Conservation (phyloP, 192 early-diverging fungal species). For the Tieghemiomyces parasiticus region DNA sequence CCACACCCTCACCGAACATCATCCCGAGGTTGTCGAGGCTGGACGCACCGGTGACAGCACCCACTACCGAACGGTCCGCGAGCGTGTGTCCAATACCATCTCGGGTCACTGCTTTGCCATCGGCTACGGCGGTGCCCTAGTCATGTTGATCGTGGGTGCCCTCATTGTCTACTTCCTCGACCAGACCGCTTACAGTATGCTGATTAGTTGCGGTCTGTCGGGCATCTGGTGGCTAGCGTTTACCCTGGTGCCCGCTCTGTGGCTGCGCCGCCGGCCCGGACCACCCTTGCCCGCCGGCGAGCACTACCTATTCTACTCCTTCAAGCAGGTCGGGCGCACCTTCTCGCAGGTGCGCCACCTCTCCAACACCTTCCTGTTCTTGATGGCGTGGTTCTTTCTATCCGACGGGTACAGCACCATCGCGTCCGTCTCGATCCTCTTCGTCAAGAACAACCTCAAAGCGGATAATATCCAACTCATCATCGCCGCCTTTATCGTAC, state of each 20-base stretch:
- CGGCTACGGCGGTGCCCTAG: slow-evolving; percentile 29
- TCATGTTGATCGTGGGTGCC: slow-evolving; percentile 26
- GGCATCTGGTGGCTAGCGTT: slow-evolving; percentile 33
- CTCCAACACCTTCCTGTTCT: slow-evolving; percentile 39
- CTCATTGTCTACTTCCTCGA: slow-evolving; percentile 22
- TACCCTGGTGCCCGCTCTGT: slow-evolving; percentile 22
- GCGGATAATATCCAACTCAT: slow-evolving; percentile 29
- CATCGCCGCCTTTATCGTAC: slow-evolving; percentile 38
- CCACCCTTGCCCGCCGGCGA: slow-evolving; percentile 24
- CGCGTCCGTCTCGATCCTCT: slow-evolving; percentile 37
- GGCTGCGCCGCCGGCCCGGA: slow-evolving; percentile 22
- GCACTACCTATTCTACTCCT: slow-evolving; percentile 27
- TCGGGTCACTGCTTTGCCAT: slow-evolving; percentile 27
- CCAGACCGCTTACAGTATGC: slow-evolving; percentile 18
- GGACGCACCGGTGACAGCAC: background rate
- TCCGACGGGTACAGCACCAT: slow-evolving; percentile 49
- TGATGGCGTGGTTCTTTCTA: slow-evolving; percentile 55
- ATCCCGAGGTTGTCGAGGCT: slow-evolving; percentile 6
- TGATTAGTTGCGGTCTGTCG: slow-evolving; percentile 19
- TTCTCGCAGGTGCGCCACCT: slow-evolving; percentile 30
- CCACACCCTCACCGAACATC: slow-evolving; percentile 11
- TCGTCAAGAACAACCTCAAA: slow-evolving; percentile 37
- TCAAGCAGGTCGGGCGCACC: slow-evolving; percentile 23
- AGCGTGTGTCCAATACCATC: slow-evolving; percentile 19
- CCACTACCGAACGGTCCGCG: background rate